These are phyloP conservation scores for Botrytis pseudocinerea DNA, from an alignment of 2,329 filamentous ascomycete genomes.

Conservation along the genomic window DNA sequence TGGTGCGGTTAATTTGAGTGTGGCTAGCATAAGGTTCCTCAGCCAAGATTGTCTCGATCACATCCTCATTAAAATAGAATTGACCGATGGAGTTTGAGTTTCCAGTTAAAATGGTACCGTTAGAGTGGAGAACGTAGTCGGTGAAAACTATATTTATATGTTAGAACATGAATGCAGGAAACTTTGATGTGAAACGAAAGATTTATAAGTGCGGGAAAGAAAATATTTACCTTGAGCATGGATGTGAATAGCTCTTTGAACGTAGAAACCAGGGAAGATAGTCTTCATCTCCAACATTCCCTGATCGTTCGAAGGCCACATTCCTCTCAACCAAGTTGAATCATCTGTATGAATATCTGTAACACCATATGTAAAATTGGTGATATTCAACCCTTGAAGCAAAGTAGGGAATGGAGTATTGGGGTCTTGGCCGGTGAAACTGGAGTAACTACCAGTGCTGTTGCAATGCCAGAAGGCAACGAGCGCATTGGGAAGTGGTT, in stretches of 20 bases:
- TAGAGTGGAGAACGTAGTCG: conserved; percentile 41
- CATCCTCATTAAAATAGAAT: conserved; percentile 62
- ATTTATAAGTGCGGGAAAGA: not conserved
- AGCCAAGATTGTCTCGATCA: conserved; percentile 53
- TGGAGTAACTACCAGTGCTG: not conserved
- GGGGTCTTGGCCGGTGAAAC: not conserved
- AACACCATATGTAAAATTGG: not conserved
- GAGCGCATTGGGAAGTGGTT: not conserved
- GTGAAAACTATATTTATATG: conserved; percentile 40
- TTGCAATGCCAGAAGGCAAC: not conserved
- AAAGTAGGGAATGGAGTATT: not conserved
- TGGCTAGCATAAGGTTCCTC: conserved; percentile 50
- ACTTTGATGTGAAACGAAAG: not conserved
- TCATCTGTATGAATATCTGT: conserved; percentile 35
- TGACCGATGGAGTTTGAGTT: conserved; percentile 58
- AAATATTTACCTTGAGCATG: conserved; percentile 44
- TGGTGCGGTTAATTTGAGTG: conserved; percentile 45
- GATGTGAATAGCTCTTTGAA: conserved; percentile 48
- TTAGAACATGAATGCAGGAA: not conserved
- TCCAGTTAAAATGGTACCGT: conserved; percentile 52
- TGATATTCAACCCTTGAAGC: not conserved
- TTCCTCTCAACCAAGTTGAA: conserved; percentile 46
- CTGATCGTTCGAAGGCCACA: conserved; percentile 45
- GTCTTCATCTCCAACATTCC: conserved; percentile 47
- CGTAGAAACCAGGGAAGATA: conserved; percentile 48